Conservation (phyloP, 495 filamentous ascomycete species). For the Penicillium macrosclerotiorum region DNA sequence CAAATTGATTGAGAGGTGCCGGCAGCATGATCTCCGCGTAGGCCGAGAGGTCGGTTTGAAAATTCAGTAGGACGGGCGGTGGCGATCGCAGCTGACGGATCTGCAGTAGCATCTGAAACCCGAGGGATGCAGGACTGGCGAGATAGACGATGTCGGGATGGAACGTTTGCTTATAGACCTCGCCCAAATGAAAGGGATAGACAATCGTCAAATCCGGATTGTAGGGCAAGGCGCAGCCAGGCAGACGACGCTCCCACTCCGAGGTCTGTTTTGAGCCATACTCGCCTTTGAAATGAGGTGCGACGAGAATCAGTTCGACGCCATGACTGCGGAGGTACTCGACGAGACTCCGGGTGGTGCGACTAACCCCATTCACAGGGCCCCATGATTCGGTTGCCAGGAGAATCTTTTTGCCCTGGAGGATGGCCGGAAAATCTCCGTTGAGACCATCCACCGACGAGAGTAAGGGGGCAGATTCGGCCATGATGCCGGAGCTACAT, state of each 20-base stretch:
- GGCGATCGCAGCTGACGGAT: slow-evolving; percentile 52
- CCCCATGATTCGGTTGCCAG: slow-evolving; percentile 64
- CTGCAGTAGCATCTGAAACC: slow-evolving; percentile 62
- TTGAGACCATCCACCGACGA: slow-evolving; percentile 1
- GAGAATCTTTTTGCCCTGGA: slow-evolving; percentile 54
- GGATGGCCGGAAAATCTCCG: slow-evolving; percentile 41
- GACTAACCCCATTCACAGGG: slow-evolving; percentile 63
- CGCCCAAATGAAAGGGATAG: slow-evolving; percentile 58
- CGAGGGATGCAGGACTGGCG: slow-evolving; percentile 61
- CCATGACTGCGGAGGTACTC: slow-evolving; percentile 58
- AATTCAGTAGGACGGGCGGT: slow-evolving; percentile 58
- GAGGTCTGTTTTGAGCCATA: slow-evolving; percentile 10
- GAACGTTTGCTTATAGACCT: slow-evolving; percentile 52
- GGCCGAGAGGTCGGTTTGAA: slow-evolving; percentile 63
- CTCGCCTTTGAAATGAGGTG: slow-evolving; percentile 45
- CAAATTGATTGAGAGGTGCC: slow-evolving; percentile 50
- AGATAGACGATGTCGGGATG: slow-evolving; percentile 59
- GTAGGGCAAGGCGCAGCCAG: slow-evolving; percentile 61
- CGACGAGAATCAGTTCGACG: slow-evolving; percentile 56
- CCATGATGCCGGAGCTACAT: slow-evolving; percentile 11
- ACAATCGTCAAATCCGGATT: slow-evolving; percentile 62
- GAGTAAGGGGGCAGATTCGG: slow-evolving; percentile 16
- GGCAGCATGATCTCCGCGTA: slow-evolving; percentile 63
- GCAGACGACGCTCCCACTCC: slow-evolving; percentile 46
- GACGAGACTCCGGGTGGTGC: slow-evolving; percentile 60